Percentiles rank a stretch among this genome's conserved stretches.
phyloP scores from a whole-genome alignment of 441 rosid genomes.

The Gossypium lobatum region DNA sequence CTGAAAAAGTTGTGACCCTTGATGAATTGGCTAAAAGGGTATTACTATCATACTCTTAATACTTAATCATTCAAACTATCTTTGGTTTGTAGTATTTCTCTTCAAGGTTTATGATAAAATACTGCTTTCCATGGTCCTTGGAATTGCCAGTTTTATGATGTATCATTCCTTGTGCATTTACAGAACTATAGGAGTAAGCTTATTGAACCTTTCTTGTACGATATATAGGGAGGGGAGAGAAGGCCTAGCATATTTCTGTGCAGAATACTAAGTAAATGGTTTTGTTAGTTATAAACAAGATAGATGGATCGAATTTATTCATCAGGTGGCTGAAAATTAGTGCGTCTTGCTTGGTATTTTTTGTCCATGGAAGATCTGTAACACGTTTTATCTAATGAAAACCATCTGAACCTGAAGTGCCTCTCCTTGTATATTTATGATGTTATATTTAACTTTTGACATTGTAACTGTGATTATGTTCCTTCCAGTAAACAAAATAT shows the following conservation, averaged over 20 bases:
- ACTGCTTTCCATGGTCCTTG: not conserved
- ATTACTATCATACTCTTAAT: not conserved
- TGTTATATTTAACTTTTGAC: not conserved
- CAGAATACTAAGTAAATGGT: not conserved
- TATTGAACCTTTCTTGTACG: not conserved
- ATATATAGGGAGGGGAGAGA: not conserved
- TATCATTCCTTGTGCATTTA: conserved; percentile 5
- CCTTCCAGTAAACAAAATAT: not conserved
- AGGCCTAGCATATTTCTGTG: not conserved
- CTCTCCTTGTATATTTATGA: not conserved
- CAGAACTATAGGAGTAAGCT: not conserved
- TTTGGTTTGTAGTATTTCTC: not conserved
- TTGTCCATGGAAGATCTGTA: not conserved
- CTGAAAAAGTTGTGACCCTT: conserved; percentile 23
- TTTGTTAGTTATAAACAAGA: not conserved
- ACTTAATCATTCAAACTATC: not conserved
- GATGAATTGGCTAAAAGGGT: conserved; percentile 38
- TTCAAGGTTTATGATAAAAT: not conserved
- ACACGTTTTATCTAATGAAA: not conserved
- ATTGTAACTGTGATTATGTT: not conserved
- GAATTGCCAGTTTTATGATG: not conserved
- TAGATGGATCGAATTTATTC: not conserved
- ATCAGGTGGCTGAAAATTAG: not conserved
- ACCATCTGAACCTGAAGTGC: not conserved
- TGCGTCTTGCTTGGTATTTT: not conserved